Evolutionary conservation across 495 filamentous ascomycete genomes (phyloP).

Genomic region (Mycothermus thermophilus): DNA sequence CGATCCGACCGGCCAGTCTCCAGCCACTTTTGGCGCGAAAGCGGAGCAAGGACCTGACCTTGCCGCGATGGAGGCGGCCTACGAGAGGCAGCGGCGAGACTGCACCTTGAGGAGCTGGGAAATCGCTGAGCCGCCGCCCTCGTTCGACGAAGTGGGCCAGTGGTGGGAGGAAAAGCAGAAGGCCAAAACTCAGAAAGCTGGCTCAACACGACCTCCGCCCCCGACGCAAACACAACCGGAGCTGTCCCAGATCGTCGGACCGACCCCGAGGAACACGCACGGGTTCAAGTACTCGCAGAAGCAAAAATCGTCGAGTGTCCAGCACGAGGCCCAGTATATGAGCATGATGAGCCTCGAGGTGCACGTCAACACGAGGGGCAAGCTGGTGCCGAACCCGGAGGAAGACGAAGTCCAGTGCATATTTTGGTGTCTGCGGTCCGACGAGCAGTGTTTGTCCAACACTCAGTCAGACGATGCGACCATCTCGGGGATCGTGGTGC

Average conservation of each 20-base stretch:
- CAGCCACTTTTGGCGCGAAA: constrained; percentile 43
- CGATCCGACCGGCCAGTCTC: constrained; percentile 46
- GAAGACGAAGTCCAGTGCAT: constrained; percentile 80
- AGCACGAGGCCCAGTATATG: constrained; percentile 87
- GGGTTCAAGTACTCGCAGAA: constrained; percentile 84
- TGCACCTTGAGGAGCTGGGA: constrained; percentile 54
- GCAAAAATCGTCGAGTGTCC: constrained; percentile 55
- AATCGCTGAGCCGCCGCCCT: constrained; percentile 52
- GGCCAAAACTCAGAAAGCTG: constrained; percentile 28
- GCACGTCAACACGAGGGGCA: constrained; percentile 81
- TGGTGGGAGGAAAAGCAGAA: constrained; percentile 45
- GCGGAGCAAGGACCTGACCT: constrained; percentile 30
- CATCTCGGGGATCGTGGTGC: constrained; percentile 46
- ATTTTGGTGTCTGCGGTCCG: constrained; percentile 80
- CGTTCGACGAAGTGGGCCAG: constrained; percentile 48
- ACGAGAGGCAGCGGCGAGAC: constrained; percentile 33
- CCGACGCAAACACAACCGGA: constrained; percentile 29
- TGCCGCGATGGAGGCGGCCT: constrained; percentile 33
- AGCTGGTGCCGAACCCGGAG: constrained; percentile 71
- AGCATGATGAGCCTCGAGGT: constrained; percentile 90
- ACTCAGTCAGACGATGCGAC: constrained; percentile 24
- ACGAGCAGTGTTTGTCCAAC: constrained; percentile 32
- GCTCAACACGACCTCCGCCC: constrained; percentile 33
- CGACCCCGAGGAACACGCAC: constrained; percentile 72
- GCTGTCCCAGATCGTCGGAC: constrained; percentile 76